Conservation (phyloP, 2,329 filamentous ascomycete species). For the Daldinia sp. region DNA sequence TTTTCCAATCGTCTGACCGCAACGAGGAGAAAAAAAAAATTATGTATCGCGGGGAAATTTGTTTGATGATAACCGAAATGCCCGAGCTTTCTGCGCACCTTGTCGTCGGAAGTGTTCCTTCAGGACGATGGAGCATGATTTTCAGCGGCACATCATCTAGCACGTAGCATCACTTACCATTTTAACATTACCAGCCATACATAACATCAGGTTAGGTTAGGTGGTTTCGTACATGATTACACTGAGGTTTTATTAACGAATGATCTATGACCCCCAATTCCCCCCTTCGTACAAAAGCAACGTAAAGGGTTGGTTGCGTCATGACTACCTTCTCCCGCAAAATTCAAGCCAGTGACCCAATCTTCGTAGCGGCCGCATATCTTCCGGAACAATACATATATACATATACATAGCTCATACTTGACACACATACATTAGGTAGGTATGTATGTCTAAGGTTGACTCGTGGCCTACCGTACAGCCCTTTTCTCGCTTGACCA, state of each 20-base stretch:
- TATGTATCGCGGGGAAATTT: constrained; percentile 22
- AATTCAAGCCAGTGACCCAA: constrained; percentile 37
- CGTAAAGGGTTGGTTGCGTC: constrained; percentile 43
- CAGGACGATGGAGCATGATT: constrained; percentile 29
- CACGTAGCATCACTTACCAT: constrained; percentile 25
- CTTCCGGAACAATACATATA: constrained; percentile 38
- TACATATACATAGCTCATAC: neutral
- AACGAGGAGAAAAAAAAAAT: neutral
- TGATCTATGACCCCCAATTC: constrained; percentile 18
- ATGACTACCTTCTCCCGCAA: constrained; percentile 41
- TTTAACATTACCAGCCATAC: neutral
- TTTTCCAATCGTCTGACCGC: constrained; percentile 26
- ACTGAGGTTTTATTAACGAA: constrained; percentile 14
- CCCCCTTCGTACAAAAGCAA: constrained; percentile 14
- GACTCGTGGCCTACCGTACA: constrained; percentile 19
- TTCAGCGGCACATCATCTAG: constrained; percentile 25
- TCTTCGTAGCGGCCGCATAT: constrained; percentile 40
- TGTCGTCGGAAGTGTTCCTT: constrained; percentile 21
- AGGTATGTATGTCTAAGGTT: constrained; percentile 12
- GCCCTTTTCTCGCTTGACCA: constrained; percentile 6
- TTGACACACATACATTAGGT: neutral
- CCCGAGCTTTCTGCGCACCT: constrained; percentile 29
- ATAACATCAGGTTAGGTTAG: neutral
- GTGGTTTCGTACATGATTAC: constrained; percentile 26
- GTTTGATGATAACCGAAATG: constrained; percentile 37